Conservation (phyloP, 345 rosid species). For the Acer campestre region DNA sequence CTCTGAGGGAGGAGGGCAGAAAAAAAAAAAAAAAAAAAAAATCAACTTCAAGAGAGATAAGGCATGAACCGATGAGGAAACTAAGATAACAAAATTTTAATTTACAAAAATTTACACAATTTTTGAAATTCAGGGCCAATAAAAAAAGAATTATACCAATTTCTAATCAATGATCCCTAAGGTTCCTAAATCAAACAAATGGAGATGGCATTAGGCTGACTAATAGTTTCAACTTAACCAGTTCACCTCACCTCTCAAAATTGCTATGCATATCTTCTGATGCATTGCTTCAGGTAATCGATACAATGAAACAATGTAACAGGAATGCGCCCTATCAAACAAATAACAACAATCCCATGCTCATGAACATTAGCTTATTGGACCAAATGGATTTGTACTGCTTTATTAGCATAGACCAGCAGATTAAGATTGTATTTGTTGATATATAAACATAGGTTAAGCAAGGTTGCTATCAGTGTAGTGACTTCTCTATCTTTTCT, state of each 20-base stretch:
- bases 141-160: too few relatives aligned
- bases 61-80: not conserved
- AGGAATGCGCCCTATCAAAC: not conserved
- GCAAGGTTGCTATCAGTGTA: too few relatives aligned
- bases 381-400: not conserved
- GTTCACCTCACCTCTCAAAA: not conserved
- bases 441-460: too few relatives aligned
- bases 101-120: not conserved
- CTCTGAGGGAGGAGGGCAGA: conserved; percentile 31
- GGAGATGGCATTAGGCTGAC: not conserved
- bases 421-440: not conserved
- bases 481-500: too few relatives aligned
- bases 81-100: not conserved
- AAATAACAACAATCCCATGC: not conserved
- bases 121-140: too few relatives aligned
- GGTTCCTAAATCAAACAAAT: not conserved
- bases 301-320: not conserved
- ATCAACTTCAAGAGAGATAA: not conserved
- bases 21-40: not conserved
- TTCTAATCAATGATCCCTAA: too few relatives aligned
- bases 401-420: not conserved
- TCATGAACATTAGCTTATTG: too few relatives aligned
- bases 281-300: not conserved
- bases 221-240: not conserved
- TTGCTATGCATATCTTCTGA: not conserved